phyloP scores from a whole-genome alignment of 1,284 basidiomycete genomes.

The Termitomyces sp. region DNA sequence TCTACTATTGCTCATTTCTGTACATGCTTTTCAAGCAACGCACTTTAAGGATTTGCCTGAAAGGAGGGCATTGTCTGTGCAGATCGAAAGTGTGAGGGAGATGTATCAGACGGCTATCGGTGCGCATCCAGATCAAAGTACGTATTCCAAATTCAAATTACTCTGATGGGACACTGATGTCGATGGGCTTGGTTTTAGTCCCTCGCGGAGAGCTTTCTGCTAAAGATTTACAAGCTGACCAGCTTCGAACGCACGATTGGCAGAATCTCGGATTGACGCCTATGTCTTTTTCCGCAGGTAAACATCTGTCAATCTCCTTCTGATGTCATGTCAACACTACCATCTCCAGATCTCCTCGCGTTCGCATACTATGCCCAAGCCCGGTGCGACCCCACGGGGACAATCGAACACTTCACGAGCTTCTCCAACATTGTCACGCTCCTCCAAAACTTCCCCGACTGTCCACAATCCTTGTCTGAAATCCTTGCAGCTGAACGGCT shows the following conservation, averaged over 20 bases:
- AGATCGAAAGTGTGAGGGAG: constrained; percentile 57
- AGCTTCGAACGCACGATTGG: constrained; percentile 38
- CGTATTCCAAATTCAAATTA: constrained; percentile 24
- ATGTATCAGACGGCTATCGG: constrained; percentile 67
- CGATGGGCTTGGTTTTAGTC: constrained; percentile 33
- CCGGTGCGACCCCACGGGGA: constrained; percentile 66
- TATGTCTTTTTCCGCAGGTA: constrained; percentile 60
- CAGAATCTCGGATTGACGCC: constrained; percentile 56
- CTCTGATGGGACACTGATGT: not conserved
- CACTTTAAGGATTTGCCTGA: constrained; percentile 37
- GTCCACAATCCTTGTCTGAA: constrained; percentile 45
- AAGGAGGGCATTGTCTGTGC: constrained; percentile 40
- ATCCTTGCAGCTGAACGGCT: constrained; percentile 55
- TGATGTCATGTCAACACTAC: too few species aligned
- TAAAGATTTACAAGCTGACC: constrained; percentile 33
- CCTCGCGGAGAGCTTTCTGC: constrained; percentile 44
- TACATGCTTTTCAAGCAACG: constrained; percentile 17
- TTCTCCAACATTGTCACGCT: constrained; percentile 47
- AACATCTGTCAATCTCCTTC: constrained; percentile 4
- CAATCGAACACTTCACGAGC: constrained; percentile 56
- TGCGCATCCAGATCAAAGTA: constrained; percentile 72
- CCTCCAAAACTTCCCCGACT: constrained; percentile 42
- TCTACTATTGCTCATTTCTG: not conserved
- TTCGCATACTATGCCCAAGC: constrained; percentile 75
- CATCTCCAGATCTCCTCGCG: constrained; percentile 52